Evolutionary conservation across 176 grass and related monocot species (phyloP), one percentile per base, ranked within the genome.

Genomic region (Avena eriantha): DNA sequence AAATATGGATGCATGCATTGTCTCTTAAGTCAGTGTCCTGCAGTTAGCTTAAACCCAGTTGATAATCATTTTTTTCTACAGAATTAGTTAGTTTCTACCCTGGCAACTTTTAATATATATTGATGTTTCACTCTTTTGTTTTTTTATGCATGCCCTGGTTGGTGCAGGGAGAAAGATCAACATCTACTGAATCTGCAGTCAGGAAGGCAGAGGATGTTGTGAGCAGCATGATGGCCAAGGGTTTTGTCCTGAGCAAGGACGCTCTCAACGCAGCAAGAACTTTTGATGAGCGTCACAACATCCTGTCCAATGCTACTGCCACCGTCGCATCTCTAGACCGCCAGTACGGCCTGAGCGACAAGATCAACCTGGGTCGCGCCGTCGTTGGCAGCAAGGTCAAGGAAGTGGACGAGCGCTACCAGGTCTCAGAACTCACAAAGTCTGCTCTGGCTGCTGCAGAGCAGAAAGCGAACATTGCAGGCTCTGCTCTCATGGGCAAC

Each of bases 151-250:
- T 73, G 23, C 56, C 45, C 24, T 36, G n/a, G 39, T 34, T 73
- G 78, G 51, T 86, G 23, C 39, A 53, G 93, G 84, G 78, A 70
- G 86, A 70, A 50, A 80, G 24, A 60, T 50, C 29, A 11, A 34
- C 78, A 0, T 82, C 86, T 80, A 66, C 86, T 58, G 77, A 92
- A 87, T 94, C 85, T 55, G 90, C 90, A 80, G 94, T 96, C 21
- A 88, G 76, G 79, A 99, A 99, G 85, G 92, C 97, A 43, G 97
- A 99, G 87, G 94, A 99, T 90, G 92, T 99, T 65, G 92, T 96
- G 47, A 99, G 97, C 86, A 93, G 90, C 84, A 99, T 99, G 97
- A 68, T 99, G 86, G 97, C 97, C 63, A 99, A 94, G 73, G 97
- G 97, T 47, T 99, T 92, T 83, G 94, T 99, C 57, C 93, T 99